Evolutionary conservation across 768 basidiomycete species (phyloP).

Genomic region (Lactarius akahatsu): DNA sequence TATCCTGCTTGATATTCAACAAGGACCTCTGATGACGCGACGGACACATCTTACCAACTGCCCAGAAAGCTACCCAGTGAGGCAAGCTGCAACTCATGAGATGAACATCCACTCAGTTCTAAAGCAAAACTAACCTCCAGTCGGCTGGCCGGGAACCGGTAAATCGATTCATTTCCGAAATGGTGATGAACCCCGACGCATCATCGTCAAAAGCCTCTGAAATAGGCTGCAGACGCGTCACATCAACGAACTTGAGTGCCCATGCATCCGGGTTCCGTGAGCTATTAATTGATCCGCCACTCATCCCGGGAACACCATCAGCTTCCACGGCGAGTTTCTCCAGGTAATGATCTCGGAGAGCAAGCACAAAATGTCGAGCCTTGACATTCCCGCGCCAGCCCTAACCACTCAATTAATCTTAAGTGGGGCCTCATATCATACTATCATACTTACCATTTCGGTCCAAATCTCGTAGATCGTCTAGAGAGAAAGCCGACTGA

Average conservation of each 20-base stretch:
- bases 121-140: slow-evolving; percentile 32
- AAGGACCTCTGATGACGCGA: not conserved
- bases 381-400: slow-evolving; percentile 29
- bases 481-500: not conserved
- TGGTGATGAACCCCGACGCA: slow-evolving; percentile 37
- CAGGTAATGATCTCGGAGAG: slow-evolving; percentile 36
- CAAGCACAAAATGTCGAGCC: slow-evolving; percentile 29
- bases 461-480: slow-evolving; percentile 26
- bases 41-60: slow-evolving; percentile 20
- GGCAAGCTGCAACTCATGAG: slow-evolving; percentile 27
- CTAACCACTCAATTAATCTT: not conserved
- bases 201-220: slow-evolving; percentile 39
- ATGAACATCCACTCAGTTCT: not conserved
- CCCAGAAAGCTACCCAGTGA: slow-evolving; percentile 39
- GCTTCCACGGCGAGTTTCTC: slow-evolving; percentile 27
- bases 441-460: slow-evolving; percentile 31
- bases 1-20: slow-evolving; percentile 9
- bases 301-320: not conserved
- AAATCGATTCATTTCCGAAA: slow-evolving; percentile 38
- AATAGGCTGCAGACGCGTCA: slow-evolving; percentile 31
- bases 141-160: slow-evolving; percentile 31
- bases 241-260: slow-evolving; percentile 32
- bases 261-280: slow-evolving; percentile 31
- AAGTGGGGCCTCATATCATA: not conserved
- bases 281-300: not conserved